These are phyloP conservation scores for Chrysoporthe puriensis DNA, from an alignment of 2,329 filamentous ascomycete species.

Conservation along the genomic window DNA sequence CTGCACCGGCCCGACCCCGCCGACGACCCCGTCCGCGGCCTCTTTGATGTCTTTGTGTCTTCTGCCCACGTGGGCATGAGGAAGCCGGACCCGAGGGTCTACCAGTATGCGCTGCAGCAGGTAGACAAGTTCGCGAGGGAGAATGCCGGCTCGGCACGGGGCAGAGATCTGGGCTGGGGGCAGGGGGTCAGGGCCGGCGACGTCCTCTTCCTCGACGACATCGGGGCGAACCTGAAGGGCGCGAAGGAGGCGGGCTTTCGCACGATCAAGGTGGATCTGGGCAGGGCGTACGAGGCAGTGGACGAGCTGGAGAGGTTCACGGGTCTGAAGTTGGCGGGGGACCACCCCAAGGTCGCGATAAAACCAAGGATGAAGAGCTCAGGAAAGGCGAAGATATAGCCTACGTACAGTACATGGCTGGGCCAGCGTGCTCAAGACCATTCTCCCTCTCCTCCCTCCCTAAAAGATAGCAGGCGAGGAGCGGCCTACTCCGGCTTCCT, in stretches of 20 bases:
- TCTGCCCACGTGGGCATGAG: slow-evolving; percentile 85
- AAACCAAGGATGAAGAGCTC: slow-evolving; percentile 39
- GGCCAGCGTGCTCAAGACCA: neutral
- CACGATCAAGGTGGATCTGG: slow-evolving; percentile 84
- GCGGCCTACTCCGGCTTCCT: slow-evolving; percentile 21
- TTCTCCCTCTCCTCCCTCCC: no score
- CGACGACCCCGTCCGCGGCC: slow-evolving; percentile 60
- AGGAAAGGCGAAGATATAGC: slow-evolving; percentile 50
- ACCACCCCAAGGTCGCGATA: slow-evolving; percentile 54
- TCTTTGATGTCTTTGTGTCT: slow-evolving; percentile 88
- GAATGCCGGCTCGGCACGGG: slow-evolving; percentile 48
- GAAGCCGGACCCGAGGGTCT: slow-evolving; percentile 85
- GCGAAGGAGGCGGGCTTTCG: slow-evolving; percentile 74
- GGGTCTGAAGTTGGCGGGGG: slow-evolving; percentile 64
- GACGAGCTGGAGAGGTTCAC: slow-evolving; percentile 77
- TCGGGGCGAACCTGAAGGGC: slow-evolving; percentile 88
- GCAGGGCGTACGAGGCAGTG: slow-evolving; percentile 79
- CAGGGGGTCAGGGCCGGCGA: slow-evolving; percentile 64
- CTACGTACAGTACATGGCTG: neutral
- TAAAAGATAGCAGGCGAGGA: neutral
- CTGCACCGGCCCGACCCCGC: slow-evolving; percentile 60
- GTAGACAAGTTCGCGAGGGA: slow-evolving; percentile 65
- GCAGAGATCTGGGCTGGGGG: slow-evolving; percentile 47
- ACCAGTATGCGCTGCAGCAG: slow-evolving; percentile 70
- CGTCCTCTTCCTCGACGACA: slow-evolving; percentile 88